Evolutionary conservation across 169 alveolate species (phyloP), one percentile per base, ranked within the genome.

Genomic region (Cryptosporidium parvum): DNA sequence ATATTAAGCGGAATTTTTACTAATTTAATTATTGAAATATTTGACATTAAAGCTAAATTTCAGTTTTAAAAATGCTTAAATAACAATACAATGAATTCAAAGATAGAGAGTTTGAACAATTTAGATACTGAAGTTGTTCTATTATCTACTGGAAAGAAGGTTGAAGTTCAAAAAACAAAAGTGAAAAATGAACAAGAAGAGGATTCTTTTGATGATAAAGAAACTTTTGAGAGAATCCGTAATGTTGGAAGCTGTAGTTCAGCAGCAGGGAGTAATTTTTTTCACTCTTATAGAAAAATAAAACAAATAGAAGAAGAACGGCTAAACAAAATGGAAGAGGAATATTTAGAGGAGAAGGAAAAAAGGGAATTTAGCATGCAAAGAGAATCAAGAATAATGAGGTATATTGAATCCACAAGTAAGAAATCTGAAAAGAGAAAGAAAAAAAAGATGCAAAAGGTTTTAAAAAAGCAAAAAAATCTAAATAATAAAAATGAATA

Each of bases 251-350:
- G 93, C 23, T 45, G 89, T 33, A 62, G 67, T 23, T 93, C 93
- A n/a, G 93, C 91, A 23, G 94, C 93, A 37, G 94, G 93, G 29
- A 91, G 93, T 39, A 91, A 91, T 65, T 91, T 91, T 69, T 91
- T 91, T 58, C 92, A 91, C 67, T 61, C 75, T 14, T 91, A 91
- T 69, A 67, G 94, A 67, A 70, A 65, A 48, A 42, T 59, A 33
- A 65, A 84, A 21, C 37, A 59, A 23, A 68, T 62, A n/a, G 93
- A 91, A 85, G 70, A 89, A 35, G 93, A 91, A 37, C 93, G 93
- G 3, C 61, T 91, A 9, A 39, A 65, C 26, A 67, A 75, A 48
- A 91, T 91, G 93, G 93, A 91, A 61, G 72, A 84, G 35, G 94
- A 91, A 16, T 91, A 69, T 29, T 53, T 85, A 29, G 65, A 65